Percentiles rank a stretch among this genome's conserved stretches.
phyloP scores from a whole-genome alignment of 768 basidiomycete species.

The Tylopilus cervinicoccineus region DNA sequence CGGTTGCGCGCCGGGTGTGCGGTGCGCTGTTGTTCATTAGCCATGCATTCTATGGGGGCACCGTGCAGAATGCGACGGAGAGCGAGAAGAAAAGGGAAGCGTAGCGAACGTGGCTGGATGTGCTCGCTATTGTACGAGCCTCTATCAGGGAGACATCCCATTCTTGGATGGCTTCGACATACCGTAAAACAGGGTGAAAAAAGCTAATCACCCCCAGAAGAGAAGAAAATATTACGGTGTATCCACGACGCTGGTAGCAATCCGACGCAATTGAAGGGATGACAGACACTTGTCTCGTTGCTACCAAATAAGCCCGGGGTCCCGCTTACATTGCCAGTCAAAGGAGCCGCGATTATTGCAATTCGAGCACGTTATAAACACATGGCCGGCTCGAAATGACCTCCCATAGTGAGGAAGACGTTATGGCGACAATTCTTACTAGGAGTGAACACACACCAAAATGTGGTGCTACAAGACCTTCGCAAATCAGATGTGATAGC shows the following conservation, averaged over 20 bases:
- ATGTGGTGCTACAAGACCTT: background rate
- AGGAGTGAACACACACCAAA: conserved; percentile 1
- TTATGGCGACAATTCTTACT: too few species aligned
- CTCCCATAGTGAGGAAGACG: too few species aligned
- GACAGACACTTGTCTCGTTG: conserved; percentile 39
- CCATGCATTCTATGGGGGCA: conserved; percentile 57
- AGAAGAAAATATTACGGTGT: conserved; percentile 41
- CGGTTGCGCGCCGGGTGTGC: conserved; percentile 52
- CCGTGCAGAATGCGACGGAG: conserved; percentile 45
- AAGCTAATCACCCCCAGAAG: conserved; percentile 38
- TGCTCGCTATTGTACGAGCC: conserved; percentile 7
- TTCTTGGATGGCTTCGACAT: background rate
- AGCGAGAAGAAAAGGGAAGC: conserved; percentile 54
- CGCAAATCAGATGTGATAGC: background rate
- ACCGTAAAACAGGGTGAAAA: conserved; percentile 3
- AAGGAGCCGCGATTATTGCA: too few species aligned
- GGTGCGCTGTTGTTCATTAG: conserved; percentile 59
- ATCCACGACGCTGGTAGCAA: conserved; percentile 46
- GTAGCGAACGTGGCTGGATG: conserved; percentile 44
- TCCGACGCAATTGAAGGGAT: conserved; percentile 50
- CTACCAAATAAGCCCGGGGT: too few species aligned
- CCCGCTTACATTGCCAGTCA: too few species aligned
- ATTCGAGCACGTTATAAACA: too few species aligned
- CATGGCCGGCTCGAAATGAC: too few species aligned
- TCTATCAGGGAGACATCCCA: background rate